Percentiles rank a stretch among this genome's conserved stretches.
These are phyloP conservation scores for Piper longum DNA, from an alignment of 164 flowering plant genomes.

Conservation along the genomic window DNA sequence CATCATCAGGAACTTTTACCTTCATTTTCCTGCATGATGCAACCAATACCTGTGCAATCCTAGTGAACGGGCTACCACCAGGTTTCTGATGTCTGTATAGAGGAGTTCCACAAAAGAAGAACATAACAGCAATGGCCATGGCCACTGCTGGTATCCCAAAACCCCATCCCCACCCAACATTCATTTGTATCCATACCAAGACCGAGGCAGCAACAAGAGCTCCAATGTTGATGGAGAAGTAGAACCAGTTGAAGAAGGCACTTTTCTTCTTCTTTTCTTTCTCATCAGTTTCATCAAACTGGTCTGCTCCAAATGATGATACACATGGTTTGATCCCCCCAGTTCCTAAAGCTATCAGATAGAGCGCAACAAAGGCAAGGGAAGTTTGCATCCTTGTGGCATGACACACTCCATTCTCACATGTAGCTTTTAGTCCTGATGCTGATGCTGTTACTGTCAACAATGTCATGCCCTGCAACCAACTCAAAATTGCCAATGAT, in stretches of 20 bases:
- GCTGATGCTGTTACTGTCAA: constrained; percentile 21
- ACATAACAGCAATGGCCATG: constrained; percentile 42
- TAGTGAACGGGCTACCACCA: constrained; percentile 35
- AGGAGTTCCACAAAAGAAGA: constrained; percentile 31
- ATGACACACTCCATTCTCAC: constrained; percentile 13
- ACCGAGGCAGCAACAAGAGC: constrained; percentile 50
- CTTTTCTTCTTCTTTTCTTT: constrained; percentile 41
- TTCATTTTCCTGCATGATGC: constrained; percentile 22
- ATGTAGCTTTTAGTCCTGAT: constrained; percentile 19
- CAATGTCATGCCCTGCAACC: constrained; percentile 26
- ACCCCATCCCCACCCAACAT: constrained; percentile 59
- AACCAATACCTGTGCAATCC: constrained; percentile 24
- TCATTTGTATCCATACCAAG: constrained; percentile 43
- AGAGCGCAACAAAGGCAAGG: constrained; percentile 30
- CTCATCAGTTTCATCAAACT: constrained; percentile 57
- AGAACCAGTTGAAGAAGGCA: constrained; percentile 68
- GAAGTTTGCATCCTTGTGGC: constrained; percentile 2
- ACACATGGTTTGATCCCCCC: constrained; percentile 75
- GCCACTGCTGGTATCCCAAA: constrained; percentile 54
- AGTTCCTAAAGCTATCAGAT: constrained; percentile 52
- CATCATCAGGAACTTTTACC: constrained; percentile 24
- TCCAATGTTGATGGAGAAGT: constrained; percentile 46
- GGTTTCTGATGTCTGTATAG: constrained; percentile 29
- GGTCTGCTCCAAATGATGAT: constrained; percentile 66
- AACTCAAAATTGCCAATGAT: not conserved